These are phyloP conservation scores for Phytophthora pisi DNA, from an alignment of 352 stramenopile species.

Conservation along the genomic window DNA sequence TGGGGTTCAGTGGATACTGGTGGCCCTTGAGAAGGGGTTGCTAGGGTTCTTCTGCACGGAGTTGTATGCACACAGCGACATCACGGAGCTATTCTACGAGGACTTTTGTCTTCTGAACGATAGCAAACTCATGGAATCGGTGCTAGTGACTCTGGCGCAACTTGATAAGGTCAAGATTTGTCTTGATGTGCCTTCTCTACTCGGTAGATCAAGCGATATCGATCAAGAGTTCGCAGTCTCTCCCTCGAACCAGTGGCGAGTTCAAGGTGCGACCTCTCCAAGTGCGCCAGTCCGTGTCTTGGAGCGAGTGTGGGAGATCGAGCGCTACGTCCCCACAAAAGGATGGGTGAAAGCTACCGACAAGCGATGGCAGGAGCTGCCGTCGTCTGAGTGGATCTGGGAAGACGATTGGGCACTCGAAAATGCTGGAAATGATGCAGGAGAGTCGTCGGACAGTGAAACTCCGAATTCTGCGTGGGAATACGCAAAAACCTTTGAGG, in stretches of 20 bases:
- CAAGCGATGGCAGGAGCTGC: slow-evolving; percentile 63
- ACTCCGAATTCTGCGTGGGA: slow-evolving; percentile 49
- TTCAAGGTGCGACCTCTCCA: slow-evolving; percentile 12
- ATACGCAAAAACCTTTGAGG: slow-evolving; percentile 75
- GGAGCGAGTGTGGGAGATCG: slow-evolving; percentile 73
- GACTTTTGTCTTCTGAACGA: slow-evolving; percentile 54
- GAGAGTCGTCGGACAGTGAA: slow-evolving; percentile 36
- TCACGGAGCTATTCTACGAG: slow-evolving; percentile 67
- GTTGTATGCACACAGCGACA: slow-evolving; percentile 45
- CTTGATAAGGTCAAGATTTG: slow-evolving; percentile 57
- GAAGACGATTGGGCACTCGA: slow-evolving; percentile 77
- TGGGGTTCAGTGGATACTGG: slow-evolving; percentile 75
- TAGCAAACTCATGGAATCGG: slow-evolving; percentile 44
- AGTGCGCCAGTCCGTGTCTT: slow-evolving; percentile 53
- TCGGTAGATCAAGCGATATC: slow-evolving; percentile 51
- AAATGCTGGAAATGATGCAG: slow-evolving; percentile 28
- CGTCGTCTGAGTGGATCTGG: slow-evolving; percentile 85
- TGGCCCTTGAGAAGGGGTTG: slow-evolving; percentile 62
- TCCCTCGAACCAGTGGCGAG: slow-evolving; percentile 20
- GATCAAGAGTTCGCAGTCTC: slow-evolving; percentile 51
- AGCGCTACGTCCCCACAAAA: slow-evolving; percentile 76
- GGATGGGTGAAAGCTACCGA: slow-evolving; percentile 69
- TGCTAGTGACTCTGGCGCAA: slow-evolving; percentile 53
- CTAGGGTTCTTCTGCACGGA: slow-evolving; percentile 63
- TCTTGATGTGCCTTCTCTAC: slow-evolving; percentile 57